These are phyloP conservation scores for Lyophyllum shimeji DNA, from an alignment of 768 basidiomycete species.

Conservation along the genomic window DNA sequence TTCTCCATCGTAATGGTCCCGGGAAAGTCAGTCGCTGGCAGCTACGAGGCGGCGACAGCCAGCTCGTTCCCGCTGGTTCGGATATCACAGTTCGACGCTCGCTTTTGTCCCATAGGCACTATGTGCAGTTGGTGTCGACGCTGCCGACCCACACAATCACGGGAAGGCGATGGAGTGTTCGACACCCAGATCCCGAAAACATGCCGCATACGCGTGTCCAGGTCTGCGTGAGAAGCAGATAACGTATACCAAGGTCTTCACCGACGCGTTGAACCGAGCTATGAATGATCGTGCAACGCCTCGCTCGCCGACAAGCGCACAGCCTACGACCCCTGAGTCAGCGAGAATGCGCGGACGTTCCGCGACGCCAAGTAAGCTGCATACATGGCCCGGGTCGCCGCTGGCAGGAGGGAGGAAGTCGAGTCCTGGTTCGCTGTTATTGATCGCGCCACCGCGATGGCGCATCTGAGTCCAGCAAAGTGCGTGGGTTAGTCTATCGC, in stretches of 20 bases:
- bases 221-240: conserved; percentile 3
- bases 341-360: conserved; percentile 8
- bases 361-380: conserved; percentile 5
- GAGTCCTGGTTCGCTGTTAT: conserved; percentile 9
- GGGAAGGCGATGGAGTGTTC: conserved; percentile 4
- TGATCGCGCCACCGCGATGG: conserved; percentile 8
- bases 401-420: conserved; percentile 9
- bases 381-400: conserved; percentile 11
- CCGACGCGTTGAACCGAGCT: not conserved
- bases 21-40: conserved; percentile 7
- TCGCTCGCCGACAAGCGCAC: not conserved
- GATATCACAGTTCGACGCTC: too few species aligned
- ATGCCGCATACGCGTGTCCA: not conserved
- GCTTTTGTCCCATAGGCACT: too few species aligned
- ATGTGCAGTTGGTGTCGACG: too few species aligned
- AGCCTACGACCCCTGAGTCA: conserved; percentile 4
- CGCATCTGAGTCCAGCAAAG: conserved; percentile 8
- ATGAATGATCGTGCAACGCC: not conserved
- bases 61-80: too few species aligned
- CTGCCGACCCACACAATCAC: conserved; percentile 1
- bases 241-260: conserved; percentile 1
- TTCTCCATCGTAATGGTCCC: conserved; percentile 10
- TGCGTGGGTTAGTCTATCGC: not conserved
- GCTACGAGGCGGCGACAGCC: conserved; percentile 1
- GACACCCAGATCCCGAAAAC: not conserved